Percentiles rank a stretch among this genome's conserved stretches.
phyloP scores from a whole-genome alignment of 192 early-diverging fungal species.

The Mortierella alpina region DNA sequence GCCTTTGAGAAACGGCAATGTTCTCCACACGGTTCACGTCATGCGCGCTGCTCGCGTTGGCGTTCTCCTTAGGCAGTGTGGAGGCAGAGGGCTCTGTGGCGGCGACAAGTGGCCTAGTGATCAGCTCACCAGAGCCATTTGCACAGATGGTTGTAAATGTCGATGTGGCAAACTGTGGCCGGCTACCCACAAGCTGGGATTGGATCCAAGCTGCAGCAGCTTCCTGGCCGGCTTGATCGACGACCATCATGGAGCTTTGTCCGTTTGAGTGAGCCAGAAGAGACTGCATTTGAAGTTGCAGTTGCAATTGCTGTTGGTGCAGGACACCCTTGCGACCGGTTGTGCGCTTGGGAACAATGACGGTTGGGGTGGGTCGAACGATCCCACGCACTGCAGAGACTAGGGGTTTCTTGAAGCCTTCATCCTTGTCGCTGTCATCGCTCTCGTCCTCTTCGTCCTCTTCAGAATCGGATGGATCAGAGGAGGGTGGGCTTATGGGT shows the following conservation, averaged over 20 bases:
- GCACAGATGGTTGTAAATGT: constrained; percentile 20
- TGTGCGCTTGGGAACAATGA: constrained; percentile 33
- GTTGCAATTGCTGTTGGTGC: constrained; percentile 20
- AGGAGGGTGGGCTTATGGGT: neutral
- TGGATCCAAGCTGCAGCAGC: constrained; percentile 2
- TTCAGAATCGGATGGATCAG: constrained; percentile 1
- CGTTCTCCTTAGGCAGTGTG: neutral
- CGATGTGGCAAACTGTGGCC: constrained; percentile 34
- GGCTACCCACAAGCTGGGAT: constrained; percentile 8
- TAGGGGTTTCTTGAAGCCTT: neutral
- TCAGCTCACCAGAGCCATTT: constrained; percentile 2
- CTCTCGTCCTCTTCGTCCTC: constrained; percentile 1
- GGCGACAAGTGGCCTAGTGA: constrained; percentile 19
- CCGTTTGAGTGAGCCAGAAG: neutral
- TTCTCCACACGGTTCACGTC: neutral
- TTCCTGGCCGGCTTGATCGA: neutral
- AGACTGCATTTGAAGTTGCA: constrained; percentile 10
- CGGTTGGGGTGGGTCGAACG: constrained; percentile 4
- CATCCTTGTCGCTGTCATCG: neutral
- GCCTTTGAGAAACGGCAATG: neutral
- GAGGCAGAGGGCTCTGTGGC: no score
- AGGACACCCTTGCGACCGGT: constrained; percentile 33
- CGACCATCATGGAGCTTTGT: neutral
- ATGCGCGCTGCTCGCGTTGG: neutral
- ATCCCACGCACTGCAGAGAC: neutral